A percentile compares a stretch with the other conserved stretches of the same genome.
These are phyloP conservation scores for Calocera viscosa DNA, from an alignment of 768 basidiomycete species.

Conservation along the genomic window DNA sequence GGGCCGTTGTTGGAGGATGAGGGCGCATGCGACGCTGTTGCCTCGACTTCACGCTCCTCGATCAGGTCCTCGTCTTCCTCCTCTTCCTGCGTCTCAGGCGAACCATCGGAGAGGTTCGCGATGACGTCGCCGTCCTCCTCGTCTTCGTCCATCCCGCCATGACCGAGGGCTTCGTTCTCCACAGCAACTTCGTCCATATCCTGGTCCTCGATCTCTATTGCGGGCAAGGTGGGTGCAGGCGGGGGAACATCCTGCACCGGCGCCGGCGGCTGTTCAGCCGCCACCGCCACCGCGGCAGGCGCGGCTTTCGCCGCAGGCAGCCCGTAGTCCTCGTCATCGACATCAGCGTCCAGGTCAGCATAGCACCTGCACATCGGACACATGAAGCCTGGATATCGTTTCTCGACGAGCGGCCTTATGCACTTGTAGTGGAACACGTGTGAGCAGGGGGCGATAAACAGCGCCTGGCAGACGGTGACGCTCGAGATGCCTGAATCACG, in stretches of 20 bases:
- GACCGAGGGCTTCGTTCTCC: not conserved
- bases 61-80: not conserved
- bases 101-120: not conserved
- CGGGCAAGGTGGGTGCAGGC: not conserved
- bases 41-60: constrained; percentile 6
- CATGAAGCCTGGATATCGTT: constrained; percentile 86
- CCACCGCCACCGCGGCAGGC: constrained; percentile 8
- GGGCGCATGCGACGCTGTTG: constrained; percentile 11
- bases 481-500: constrained; percentile 52
- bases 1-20: constrained; percentile 11
- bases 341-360: constrained; percentile 90
- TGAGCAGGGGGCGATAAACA: constrained; percentile 96
- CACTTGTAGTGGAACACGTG: constrained; percentile 97
- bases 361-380: constrained; percentile 93
- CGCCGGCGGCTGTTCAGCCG: constrained; percentile 8
- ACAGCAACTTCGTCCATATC: constrained; percentile 1
- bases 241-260: not conserved
- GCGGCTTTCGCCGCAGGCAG: constrained; percentile 19
- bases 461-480: constrained; percentile 85
- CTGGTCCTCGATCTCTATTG: not conserved
- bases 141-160: not conserved
- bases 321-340: constrained; percentile 49
- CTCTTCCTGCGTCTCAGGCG: not conserved
- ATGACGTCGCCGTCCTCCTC: not conserved
- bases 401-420: constrained; percentile 75